Evolutionary conservation across 768 basidiomycete genomes (phyloP).

Genomic region (Russula emetica): DNA sequence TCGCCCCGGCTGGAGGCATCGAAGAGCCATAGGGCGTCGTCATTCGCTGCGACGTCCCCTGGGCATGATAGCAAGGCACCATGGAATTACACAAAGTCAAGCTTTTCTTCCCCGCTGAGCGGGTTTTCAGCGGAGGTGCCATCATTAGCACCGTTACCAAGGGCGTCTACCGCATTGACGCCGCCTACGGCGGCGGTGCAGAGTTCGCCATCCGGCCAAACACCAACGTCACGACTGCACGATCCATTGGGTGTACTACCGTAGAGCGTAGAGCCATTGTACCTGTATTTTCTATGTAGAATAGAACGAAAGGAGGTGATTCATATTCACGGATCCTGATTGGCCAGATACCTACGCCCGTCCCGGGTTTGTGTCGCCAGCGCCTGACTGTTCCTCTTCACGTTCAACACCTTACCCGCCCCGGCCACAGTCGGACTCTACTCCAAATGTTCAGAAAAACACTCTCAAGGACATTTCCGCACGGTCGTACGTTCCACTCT

Average conservation of each 20-base stretch:
- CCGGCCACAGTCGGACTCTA: constrained; percentile 27
- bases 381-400: background rate
- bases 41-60: constrained; percentile 20
- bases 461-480: constrained; percentile 49
- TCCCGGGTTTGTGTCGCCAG: background rate
- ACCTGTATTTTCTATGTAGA: background rate
- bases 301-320: constrained; percentile 1
- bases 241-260: constrained; percentile 34
- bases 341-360: constrained; percentile 23
- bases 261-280: constrained; percentile 21
- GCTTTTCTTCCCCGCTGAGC: constrained; percentile 36
- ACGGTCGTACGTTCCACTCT: constrained; percentile 57
- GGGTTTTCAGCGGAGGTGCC: constrained; percentile 36
- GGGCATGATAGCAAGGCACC: constrained; percentile 38
- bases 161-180: constrained; percentile 36
- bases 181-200: constrained; percentile 17
- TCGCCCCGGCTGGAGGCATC: constrained; percentile 17
- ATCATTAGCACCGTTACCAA: constrained; percentile 51
- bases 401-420: background rate
- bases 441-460: constrained; percentile 59
- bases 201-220: constrained; percentile 26
- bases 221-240: constrained; percentile 28
- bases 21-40: constrained; percentile 23
- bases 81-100: constrained; percentile 55
- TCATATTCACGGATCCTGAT: constrained; percentile 19